Conservation (phyloP, 2,329 filamentous ascomycete species). For the Emergomyces africanus region DNA sequence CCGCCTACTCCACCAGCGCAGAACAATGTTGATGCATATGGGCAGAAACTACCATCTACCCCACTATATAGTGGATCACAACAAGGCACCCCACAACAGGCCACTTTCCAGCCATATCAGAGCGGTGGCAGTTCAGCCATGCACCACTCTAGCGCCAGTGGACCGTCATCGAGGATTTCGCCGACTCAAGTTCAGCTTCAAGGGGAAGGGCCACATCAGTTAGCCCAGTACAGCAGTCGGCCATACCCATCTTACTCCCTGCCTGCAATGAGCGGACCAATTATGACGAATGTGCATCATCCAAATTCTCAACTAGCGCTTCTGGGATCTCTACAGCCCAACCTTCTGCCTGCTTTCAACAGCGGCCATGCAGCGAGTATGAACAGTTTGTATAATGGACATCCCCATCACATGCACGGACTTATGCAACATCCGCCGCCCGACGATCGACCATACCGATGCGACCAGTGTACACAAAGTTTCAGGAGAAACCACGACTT, state of each 20-base stretch:
- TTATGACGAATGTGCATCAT: conserved; percentile 67
- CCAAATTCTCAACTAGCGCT: conserved; percentile 60
- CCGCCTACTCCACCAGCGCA: conserved; percentile 36
- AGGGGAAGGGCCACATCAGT: conserved; percentile 18
- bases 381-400: conserved; percentile 48
- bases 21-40: conserved; percentile 48
- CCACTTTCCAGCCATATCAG: conserved; percentile 27
- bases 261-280: conserved; percentile 50
- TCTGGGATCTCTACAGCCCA: conserved; percentile 46
- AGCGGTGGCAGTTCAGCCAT: conserved; percentile 13
- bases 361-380: conserved; percentile 46
- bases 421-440: conserved; percentile 42
- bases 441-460: conserved; percentile 85
- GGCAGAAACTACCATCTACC: conserved; percentile 39
- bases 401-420: conserved; percentile 35
- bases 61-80: conserved; percentile 27
- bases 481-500: conserved; percentile 96
- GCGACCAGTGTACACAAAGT: conserved; percentile 79
- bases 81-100: conserved; percentile 40
- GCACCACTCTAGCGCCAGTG: conserved; percentile 27
- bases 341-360: conserved; percentile 47
- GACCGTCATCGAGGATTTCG: conserved; percentile 38
- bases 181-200: conserved; percentile 41
- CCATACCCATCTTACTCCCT: conserved; percentile 43
- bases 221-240: conserved; percentile 25